Conservation (phyloP, 257 asterid genomes). For the Nicotiana tomentosiformis region DNA sequence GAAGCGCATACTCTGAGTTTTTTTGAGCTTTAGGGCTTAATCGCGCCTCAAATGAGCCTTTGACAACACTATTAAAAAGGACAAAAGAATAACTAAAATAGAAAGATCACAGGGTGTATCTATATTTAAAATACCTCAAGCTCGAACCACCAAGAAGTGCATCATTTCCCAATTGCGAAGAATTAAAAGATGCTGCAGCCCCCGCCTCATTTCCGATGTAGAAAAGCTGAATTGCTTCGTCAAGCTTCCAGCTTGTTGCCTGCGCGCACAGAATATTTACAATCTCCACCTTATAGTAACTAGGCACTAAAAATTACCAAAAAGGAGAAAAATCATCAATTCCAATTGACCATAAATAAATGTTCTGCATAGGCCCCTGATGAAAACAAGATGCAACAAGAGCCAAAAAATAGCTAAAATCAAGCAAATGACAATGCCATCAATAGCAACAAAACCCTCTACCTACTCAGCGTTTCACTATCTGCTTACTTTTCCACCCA, state of each 20-base stretch:
- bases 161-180: conserved; percentile 43
- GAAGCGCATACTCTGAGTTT: too few relatives aligned
- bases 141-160: conserved; percentile 36
- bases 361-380: background rate
- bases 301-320: background rate
- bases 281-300: background rate
- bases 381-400: conserved; percentile 4
- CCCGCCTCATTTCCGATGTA: conserved; percentile 78
- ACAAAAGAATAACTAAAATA: background rate
- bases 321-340: background rate
- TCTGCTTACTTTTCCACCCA: background rate
- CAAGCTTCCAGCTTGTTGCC: conserved; percentile 99
- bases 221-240: conserved; percentile 95
- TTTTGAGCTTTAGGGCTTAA: too few relatives aligned
- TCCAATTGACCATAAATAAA: background rate
- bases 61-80: background rate
- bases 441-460: background rate
- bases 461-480: background rate
- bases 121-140: conserved; percentile 40
- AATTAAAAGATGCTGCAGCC: conserved; percentile 24
- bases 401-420: background rate
- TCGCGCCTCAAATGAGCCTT: too few relatives aligned
- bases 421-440: background rate
- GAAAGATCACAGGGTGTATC: conserved; percentile 5
- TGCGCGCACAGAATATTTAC: conserved; percentile 17